phyloP scores from a whole-genome alignment of 441 rosid species.

The Macaranga tanarius region DNA sequence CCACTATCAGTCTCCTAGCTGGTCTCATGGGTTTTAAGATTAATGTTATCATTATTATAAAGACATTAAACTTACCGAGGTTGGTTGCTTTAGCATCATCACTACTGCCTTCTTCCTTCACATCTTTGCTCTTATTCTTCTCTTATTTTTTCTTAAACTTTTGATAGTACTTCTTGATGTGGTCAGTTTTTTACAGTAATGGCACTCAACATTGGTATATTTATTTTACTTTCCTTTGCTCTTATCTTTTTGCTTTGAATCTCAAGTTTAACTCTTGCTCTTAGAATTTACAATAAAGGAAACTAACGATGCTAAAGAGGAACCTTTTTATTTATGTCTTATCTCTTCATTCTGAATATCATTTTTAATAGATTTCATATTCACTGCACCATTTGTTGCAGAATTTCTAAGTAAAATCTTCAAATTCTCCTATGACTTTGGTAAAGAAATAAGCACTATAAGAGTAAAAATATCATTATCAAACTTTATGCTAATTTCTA shows the following conservation, averaged over 20 bases:
- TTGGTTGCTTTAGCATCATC: not conserved
- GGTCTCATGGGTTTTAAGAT: no score
- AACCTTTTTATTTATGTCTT: not conserved
- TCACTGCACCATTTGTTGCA: not conserved
- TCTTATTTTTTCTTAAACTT: not conserved
- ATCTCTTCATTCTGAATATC: not conserved
- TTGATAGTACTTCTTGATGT: not conserved
- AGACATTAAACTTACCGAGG: not conserved
- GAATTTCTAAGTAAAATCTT: not conserved
- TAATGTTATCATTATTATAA: not conserved
- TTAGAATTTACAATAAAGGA: not conserved
- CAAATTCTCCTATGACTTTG: not conserved
- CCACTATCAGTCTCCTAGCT: not conserved
- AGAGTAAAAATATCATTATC: no score
- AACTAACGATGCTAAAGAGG: not conserved
- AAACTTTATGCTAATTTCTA: no score
- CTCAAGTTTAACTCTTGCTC: not conserved
- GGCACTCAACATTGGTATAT: no score
- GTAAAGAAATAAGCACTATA: no score
- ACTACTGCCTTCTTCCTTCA: not conserved
- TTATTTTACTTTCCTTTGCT: no score
- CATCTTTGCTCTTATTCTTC: not conserved
- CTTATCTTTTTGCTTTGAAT: not conserved
- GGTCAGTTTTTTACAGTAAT: no score
- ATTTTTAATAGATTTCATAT: not conserved